Conservation (phyloP, 2,329 filamentous ascomycete genomes). For the Penicillium fuscoglaucum region DNA sequence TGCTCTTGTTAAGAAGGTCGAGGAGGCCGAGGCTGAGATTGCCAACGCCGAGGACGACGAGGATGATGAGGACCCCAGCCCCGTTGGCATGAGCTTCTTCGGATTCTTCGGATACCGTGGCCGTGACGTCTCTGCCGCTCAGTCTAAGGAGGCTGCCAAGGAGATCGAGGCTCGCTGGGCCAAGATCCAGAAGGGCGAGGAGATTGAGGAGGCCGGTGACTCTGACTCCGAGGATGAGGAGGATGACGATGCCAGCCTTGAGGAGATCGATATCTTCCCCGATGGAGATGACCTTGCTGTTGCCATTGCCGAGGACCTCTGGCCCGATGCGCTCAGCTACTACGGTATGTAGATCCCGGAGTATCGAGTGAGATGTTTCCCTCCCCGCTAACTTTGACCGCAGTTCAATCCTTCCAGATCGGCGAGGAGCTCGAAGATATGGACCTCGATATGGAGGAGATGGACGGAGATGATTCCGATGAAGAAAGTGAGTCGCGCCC, state of each 20-base stretch:
- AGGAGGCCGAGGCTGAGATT: constrained; percentile 21
- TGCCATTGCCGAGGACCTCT: constrained; percentile 81
- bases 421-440: constrained; percentile 60
- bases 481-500: constrained; percentile 53
- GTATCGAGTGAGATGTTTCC: neutral
- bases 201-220: constrained; percentile 46
- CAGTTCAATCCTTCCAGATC: constrained; percentile 69
- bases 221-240: constrained; percentile 52
- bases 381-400: constrained; percentile 40
- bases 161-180: constrained; percentile 61
- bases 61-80: constrained; percentile 45
- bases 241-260: constrained; percentile 62
- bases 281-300: constrained; percentile 80
- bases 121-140: constrained; percentile 68
- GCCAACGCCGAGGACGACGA: constrained; percentile 36
- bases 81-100: constrained; percentile 77
- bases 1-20: constrained; percentile 54
- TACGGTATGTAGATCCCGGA: constrained; percentile 66
- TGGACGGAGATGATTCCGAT: constrained; percentile 47
- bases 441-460: constrained; percentile 63
- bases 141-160: constrained; percentile 63
- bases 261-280: constrained; percentile 81
- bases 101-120: constrained; percentile 82
- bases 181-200: constrained; percentile 52
- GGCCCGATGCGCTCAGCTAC: constrained; percentile 84